Base-by-base conservation (phyloP, 2,329 filamentous ascomycete species). In the Chalara sp. region DNA sequence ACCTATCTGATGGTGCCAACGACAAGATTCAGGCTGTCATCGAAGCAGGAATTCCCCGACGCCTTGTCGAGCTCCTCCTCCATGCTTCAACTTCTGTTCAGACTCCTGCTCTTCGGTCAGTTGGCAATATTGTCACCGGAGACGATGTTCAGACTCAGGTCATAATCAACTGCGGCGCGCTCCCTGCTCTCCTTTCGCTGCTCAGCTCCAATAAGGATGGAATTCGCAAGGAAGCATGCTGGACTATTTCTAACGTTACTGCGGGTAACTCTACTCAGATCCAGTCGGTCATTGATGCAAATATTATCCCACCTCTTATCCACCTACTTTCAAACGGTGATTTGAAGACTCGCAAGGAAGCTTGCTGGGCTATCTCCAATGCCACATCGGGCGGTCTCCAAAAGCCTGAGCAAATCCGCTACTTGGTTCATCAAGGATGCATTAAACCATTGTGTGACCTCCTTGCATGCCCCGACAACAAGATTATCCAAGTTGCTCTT, bases 1-100 rank as follows among this genome's bases (percentile, higher is more conserved):
- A 99, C 68, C 83, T 99, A 21, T 97, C 93, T 3, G 93, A 99
- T 70, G 93, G 93, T 42, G 89, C 91, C 63, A 99, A 99, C 70
- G 93, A 99, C 67, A 99, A 99, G 78, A 99, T 99, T 58, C 93
- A 99, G 73, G 92, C 93, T 44, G 93, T 99, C 50, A 97, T 99
- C 63, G 93, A 99, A 74, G 93, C 92, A 43, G 92, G 93, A 60
- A 99, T 99, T 57, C 93, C 93, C 56, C 91, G 93, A 58, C 87
- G 93, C 56, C 83, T 99, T 6, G 93, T 99, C 5, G 93, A 99
- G 77, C 81, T 99, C 50, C 81, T 99, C 58, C 96, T 96, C 87
- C 93, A 99, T 68, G 90, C 91, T 39, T 97, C 93, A 21, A 99
- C 93, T 53, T 97, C 93, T 0, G 93, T 99, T 50, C 93, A 99